Conservation (phyloP, 805 yeast genomes). For the Kluyveromyces aestuarii region DNA sequence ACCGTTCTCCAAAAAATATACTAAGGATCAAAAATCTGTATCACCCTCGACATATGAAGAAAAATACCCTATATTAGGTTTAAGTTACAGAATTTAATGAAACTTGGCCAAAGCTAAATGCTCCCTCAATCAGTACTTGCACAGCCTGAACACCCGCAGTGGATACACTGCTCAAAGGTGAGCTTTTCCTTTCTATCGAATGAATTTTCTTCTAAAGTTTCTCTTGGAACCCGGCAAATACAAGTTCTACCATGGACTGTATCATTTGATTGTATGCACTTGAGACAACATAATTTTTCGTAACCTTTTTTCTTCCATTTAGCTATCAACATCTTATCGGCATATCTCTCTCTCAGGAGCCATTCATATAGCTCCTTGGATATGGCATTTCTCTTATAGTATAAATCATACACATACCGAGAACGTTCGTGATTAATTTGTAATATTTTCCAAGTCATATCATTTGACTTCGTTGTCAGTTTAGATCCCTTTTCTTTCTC, state of each 20-base stretch:
- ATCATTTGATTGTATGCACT: slow-evolving; percentile 60
- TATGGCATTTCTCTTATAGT: slow-evolving; percentile 61
- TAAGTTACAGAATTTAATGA: no score
- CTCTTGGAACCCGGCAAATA: slow-evolving; percentile 77
- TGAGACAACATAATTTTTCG: slow-evolving; percentile 75
- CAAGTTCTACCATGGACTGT: slow-evolving; percentile 63
- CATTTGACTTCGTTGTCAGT: slow-evolving; percentile 42
- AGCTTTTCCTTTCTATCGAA: slow-evolving; percentile 12
- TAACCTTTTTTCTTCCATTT: slow-evolving; percentile 83
- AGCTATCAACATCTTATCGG: slow-evolving; percentile 65
- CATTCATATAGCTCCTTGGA: slow-evolving; percentile 63
- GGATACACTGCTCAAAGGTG: slow-evolving; percentile 49
- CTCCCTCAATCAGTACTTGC: slow-evolving; percentile 53
- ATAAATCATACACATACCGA: slow-evolving; percentile 64
- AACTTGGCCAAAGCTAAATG: neutral
- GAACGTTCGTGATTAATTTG: slow-evolving; percentile 68
- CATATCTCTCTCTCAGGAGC: slow-evolving; percentile 56
- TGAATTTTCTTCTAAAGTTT: slow-evolving; percentile 33
- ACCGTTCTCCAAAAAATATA: no score
- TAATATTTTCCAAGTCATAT: slow-evolving; percentile 60
- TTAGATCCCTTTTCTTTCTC: slow-evolving; percentile 27
- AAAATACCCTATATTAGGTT: no score
- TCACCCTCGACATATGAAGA: no score
- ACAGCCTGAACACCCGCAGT: slow-evolving; percentile 84
- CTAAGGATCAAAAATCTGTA: no score